Evolutionary conservation across 164 flowering plant genomes (phyloP).

Genomic region (Magnolia officinalis): DNA sequence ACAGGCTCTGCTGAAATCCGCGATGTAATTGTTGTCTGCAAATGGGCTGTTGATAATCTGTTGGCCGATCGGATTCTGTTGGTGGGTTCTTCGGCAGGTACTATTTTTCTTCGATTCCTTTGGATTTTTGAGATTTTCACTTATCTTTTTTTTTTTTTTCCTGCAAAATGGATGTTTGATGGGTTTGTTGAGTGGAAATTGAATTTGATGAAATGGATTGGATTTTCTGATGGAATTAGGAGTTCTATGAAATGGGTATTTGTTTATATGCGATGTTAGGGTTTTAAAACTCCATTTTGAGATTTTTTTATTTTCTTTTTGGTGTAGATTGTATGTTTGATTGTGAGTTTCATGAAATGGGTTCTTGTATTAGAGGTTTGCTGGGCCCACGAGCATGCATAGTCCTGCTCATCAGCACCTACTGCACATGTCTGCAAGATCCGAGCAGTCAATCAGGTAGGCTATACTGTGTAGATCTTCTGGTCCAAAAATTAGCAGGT

Average conservation of each 20-base stretch:
- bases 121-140: neutral
- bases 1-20: conserved; percentile 74
- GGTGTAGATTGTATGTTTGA: neutral
- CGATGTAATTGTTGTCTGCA: conserved; percentile 73
- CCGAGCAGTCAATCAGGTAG: neutral
- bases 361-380: no score
- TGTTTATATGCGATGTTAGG: neutral
- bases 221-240: neutral
- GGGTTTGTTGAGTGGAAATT: neutral
- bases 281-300: neutral
- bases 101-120: neutral
- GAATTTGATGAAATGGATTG: conserved; percentile 5
- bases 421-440: no score
- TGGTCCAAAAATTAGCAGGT: neutral
- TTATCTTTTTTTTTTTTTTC: neutral
- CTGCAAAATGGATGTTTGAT: neutral
- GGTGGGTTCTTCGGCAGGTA: conserved; percentile 89
- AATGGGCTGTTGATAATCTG: conserved; percentile 47
- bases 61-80: conserved; percentile 45
- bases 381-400: no score
- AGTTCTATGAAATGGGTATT: conserved; percentile 10
- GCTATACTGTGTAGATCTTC: neutral
- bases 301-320: neutral
- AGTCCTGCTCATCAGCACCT: no score
- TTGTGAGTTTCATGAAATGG: no score